A percentile compares a stretch with the other conserved stretches of the same genome.
Evolutionary conservation across 225 moss, liverwort and hornwort species (phyloP).

Genomic region (Neckera pumila): DNA sequence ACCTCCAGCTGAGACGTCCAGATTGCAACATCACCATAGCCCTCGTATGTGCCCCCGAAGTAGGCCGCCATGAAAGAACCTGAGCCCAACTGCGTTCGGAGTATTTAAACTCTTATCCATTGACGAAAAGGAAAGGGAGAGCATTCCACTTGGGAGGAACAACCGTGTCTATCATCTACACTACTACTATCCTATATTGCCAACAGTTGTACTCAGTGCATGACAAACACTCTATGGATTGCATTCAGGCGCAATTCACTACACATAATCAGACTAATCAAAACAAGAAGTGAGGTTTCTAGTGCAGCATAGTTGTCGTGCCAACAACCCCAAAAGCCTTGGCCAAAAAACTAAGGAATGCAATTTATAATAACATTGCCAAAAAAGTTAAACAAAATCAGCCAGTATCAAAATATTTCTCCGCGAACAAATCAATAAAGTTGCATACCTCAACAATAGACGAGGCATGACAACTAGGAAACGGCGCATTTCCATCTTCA

Average conservation of each 20-base stretch:
- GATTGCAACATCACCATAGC: slow-evolving; percentile 61
- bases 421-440: not conserved
- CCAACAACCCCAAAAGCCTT: not conserved
- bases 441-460: slow-evolving; percentile 53
- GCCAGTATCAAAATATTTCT: not conserved
- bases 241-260: not conserved
- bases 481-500: slow-evolving; percentile 39
- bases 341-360: not conserved
- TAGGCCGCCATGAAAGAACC: slow-evolving; percentile 63
- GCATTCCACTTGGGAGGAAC: not conserved
- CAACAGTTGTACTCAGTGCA: not conserved
- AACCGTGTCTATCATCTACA: not conserved
- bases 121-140: not conserved
- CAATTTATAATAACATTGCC: not conserved
- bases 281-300: not conserved
- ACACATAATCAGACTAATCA: not conserved
- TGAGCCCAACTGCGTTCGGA: slow-evolving; percentile 25
- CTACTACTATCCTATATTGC: not conserved
- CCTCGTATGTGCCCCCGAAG: slow-evolving; percentile 66
- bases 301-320: not conserved
- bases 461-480: slow-evolving; percentile 82
- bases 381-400: not conserved
- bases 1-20: slow-evolving; percentile 69
- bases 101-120: not conserved
- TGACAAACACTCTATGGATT: not conserved